Evolutionary conservation across 2,329 filamentous ascomycete species (phyloP), one percentile per base, ranked within the genome.

Genomic region (Periconia macrospinosa): DNA sequence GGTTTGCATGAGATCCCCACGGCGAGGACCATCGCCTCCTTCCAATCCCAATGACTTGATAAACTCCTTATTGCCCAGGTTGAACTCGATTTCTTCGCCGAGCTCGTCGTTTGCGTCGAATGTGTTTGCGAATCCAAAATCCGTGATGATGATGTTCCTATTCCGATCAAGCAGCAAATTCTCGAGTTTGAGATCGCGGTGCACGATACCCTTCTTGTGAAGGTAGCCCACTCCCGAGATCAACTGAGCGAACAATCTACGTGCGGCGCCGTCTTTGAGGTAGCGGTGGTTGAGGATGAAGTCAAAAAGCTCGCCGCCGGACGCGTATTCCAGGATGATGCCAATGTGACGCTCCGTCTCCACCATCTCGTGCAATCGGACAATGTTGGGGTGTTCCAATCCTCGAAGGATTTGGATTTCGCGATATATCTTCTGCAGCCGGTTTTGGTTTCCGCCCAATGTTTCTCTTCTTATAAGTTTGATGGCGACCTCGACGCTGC

Each of bases 81-180:
- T 90, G 66, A 91, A 85, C 75, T 97, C 94, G 61, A 97, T 89
- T 54, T 97, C 92, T 55, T 96, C 91, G 5, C 85, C 86, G 40
- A 99, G 82, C 72, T 97, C 92, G 69, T 99, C 94, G 35, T 81
- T 78, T 0, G 94, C 86, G 69, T 97, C 90, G 70, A 99, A 99
- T 0, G 92, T 97, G 75, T 99, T 99, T 63, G 94, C 94, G 72
- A 99, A 99, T 17, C 94, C 94, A 76, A 99, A 99, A 76, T 99
- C 94, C 15, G 94, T 99, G 70, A 99, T 99, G 77, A 99, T 99
- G 69, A 99, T 97, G 79, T 99, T 99, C 59, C 92, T 89, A 71
- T 99, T 97, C 58, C 93, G 88, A 76, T 99, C 94, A 48, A 99
- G 83, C 37, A 99, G 83, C 66, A 99, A 75, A 70, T 99, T 99